Evolutionary conservation across 169 alveolate genomes (phyloP).

Genomic region (Plasmodium sp.): DNA sequence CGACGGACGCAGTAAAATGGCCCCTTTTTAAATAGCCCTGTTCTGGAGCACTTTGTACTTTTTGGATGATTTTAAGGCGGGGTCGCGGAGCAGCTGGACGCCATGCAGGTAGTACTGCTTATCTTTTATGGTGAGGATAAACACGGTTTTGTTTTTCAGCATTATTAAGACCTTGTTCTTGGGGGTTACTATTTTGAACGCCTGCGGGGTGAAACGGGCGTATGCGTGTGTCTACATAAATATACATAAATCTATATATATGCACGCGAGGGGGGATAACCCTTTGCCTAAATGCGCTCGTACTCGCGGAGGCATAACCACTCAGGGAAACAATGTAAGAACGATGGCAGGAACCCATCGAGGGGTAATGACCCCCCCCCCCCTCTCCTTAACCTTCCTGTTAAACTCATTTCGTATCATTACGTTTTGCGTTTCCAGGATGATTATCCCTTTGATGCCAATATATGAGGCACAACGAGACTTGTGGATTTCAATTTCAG

Average conservation of each 20-base stretch:
- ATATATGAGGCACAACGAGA: constrained; percentile 64
- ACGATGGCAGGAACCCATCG: not conserved
- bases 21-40: constrained; percentile 20
- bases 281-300: not conserved
- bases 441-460: constrained; percentile 66
- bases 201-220: not conserved
- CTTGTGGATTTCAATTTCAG: constrained; percentile 64
- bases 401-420: not conserved
- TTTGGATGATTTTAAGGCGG: constrained; percentile 68
- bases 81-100: constrained; percentile 63
- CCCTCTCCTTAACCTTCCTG: not conserved
- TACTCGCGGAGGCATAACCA: not conserved
- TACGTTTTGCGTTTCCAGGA: constrained; percentile 73
- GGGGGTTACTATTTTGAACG: constrained; percentile 70
- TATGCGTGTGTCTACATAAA: not conserved
- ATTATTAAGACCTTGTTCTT: constrained; percentile 37
- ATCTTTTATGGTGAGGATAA: constrained; percentile 40
- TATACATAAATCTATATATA: not conserved
- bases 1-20: not conserved
- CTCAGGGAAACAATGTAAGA: not conserved
- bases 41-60: constrained; percentile 46
- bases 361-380: not conserved
- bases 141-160: constrained; percentile 65
- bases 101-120: constrained; percentile 62
- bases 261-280: not conserved